Evolutionary conservation across 108 stramenopile species (phyloP).

Genomic region (Skeletonema costatum): DNA sequence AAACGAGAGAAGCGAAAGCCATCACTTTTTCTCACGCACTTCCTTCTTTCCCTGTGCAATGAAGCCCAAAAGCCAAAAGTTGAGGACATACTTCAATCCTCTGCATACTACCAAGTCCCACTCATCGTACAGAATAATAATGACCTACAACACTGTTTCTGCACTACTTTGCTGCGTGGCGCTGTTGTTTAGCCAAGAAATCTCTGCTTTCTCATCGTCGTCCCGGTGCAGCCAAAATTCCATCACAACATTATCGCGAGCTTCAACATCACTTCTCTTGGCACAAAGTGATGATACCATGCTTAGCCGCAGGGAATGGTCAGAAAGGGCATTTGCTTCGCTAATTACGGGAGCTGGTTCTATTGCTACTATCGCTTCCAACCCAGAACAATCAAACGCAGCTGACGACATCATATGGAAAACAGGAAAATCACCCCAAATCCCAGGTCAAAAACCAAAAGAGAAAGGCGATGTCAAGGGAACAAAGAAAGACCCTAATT

Average conservation of each 20-base stretch:
- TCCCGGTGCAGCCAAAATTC: too few species aligned
- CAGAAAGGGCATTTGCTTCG: not conserved
- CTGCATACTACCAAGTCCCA: constrained; percentile 1
- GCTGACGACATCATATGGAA: constrained; percentile 34
- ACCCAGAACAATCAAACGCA: not conserved
- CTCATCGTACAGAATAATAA: not conserved
- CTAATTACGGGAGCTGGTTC: constrained; percentile 3
- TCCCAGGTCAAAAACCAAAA: constrained; percentile 72
- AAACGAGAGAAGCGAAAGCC: too few species aligned
- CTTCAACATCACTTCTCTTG: not conserved
- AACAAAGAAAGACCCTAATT: constrained; percentile 80
- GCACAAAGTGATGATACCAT: not conserved
- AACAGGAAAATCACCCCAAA: constrained; percentile 58
- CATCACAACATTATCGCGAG: not conserved
- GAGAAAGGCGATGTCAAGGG: constrained; percentile 73
- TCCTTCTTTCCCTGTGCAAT: too few species aligned
- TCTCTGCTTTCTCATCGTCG: not conserved
- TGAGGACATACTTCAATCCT: too few species aligned
- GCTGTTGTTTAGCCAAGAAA: not conserved
- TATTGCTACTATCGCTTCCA: not conserved
- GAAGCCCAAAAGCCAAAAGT: too few species aligned
- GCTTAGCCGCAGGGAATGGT: constrained; percentile 20
- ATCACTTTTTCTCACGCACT: too few species aligned
- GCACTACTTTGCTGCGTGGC: not conserved
- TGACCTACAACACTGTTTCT: not conserved